Percentiles rank a stretch among this genome's conserved stretches.
Evolutionary conservation across 2,329 filamentous ascomycete species (phyloP).

Genomic region (Penicillium thymicola): DNA sequence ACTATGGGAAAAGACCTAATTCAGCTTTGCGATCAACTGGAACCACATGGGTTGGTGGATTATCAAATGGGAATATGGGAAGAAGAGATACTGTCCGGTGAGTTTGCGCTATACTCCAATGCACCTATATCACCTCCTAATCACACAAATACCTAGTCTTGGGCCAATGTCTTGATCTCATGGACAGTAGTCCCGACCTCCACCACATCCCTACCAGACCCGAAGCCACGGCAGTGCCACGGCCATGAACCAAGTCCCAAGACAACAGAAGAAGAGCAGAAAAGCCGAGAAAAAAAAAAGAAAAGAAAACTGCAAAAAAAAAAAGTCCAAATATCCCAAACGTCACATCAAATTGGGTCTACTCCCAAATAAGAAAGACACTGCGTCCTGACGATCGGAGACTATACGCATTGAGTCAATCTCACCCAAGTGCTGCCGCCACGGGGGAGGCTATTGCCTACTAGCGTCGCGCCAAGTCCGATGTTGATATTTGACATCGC

Average conservation of each 20-base stretch:
- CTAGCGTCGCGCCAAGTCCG: conserved; percentile 21
- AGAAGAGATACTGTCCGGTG: conserved; percentile 82
- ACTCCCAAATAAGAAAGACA: not conserved
- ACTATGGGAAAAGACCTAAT: conserved; percentile 80
- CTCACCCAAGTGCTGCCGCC: conserved; percentile 8
- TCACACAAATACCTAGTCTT: conserved; percentile 42
- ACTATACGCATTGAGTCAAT: not conserved
- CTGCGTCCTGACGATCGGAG: conserved; percentile 4
- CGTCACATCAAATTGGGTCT: not conserved
- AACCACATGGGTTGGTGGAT: conserved; percentile 90
- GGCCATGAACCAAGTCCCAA: conserved; percentile 20
- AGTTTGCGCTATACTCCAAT: conserved; percentile 36
- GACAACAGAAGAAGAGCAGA: not conserved
- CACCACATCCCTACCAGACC: conserved; percentile 20
- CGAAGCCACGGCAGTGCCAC: conserved; percentile 21
- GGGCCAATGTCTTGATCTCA: conserved; percentile 52
- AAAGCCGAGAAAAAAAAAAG: not conserved
- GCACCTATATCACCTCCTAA: not conserved
- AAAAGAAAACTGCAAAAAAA: not conserved
- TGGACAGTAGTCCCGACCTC: conserved; percentile 40
- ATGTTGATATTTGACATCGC: conserved; percentile 12
- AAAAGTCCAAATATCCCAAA: not conserved
- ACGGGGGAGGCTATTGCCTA: conserved; percentile 22
- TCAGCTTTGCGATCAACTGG: conserved; percentile 77
- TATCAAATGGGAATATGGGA: conserved; percentile 98